phyloP scores from a whole-genome alignment of 2,329 filamentous ascomycete genomes.

The Trichoderma pleuroti region DNA sequence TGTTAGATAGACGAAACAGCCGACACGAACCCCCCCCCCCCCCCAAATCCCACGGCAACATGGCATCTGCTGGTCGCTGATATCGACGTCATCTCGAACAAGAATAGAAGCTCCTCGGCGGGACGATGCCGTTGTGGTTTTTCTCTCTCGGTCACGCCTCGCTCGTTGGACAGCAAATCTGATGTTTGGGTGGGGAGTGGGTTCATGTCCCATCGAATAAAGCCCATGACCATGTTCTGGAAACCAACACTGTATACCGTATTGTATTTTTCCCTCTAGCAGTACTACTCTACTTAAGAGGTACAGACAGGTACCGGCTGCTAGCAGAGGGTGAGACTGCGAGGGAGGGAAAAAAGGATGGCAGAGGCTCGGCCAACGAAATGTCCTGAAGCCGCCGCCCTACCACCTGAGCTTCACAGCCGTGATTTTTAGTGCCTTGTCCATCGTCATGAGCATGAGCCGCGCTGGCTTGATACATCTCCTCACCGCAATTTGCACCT shows the following conservation, averaged over 20 bases:
- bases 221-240: background rate
- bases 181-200: background rate
- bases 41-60: constrained; percentile 7
- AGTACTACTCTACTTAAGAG: background rate
- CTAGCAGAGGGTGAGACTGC: background rate
- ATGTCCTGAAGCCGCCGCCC: constrained; percentile 6
- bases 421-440: constrained; percentile 1
- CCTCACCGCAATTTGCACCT: constrained; percentile 21
- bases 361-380: background rate
- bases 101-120: background rate
- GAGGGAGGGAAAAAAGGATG: background rate
- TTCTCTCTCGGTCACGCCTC: background rate
- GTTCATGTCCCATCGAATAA: background rate
- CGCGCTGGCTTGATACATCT: constrained; percentile 5
- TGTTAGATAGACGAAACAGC: no score
- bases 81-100: constrained; percentile 7
- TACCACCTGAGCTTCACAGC: background rate
- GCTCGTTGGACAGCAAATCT: background rate
- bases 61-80: constrained; percentile 6
- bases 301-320: background rate
- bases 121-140: background rate
- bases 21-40: no score
- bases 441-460: constrained; percentile 14
- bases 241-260: background rate
- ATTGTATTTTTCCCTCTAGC: background rate